Base-by-base conservation (phyloP, 306 rosid species). In the Cyclanthera cordifolia region DNA sequence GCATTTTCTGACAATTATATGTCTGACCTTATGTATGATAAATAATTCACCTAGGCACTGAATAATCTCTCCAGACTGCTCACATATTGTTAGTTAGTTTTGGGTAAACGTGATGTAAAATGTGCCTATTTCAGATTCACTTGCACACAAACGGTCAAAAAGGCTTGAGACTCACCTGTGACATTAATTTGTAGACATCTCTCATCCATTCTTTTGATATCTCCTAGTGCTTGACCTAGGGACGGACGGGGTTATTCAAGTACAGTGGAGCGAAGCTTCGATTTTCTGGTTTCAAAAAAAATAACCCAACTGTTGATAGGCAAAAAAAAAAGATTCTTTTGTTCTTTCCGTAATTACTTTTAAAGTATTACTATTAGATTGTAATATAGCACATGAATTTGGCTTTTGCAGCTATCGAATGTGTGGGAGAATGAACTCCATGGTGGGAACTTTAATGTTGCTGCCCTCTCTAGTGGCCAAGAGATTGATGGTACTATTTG, bases 371-470 rank as follows among this genome's bases (percentile, higher is more conserved):
- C 12, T 27, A 37, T 23, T 21, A 19, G 4, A 37, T 17, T 61
- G 48, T 39, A 34, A 37, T 27, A 59, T 27, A 59, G 25, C 32
- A 66, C 37, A 24, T 21, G 60, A 20, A 69, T 17, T 45, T 79
- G 72, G 73, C 12, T 71, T 75, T 53, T 70, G 67, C 74, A 93
- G 96, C 76, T 86, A 47, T 81, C 87, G 2, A 86, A 90, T 20
- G 80, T 71, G 61, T 94, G 99, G 99, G 99, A 90, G 53, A 94
- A 90, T 64, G 99, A 90, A 73, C 99, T 94, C 74, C 89, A 88
- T 82, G 86, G 85, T 80, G 89, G 84, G 96, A 85, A 86, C 84
- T 86, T 77, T 65, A 86, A 83, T 50, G 67, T 82, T 41, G 34
- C 86, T 69, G 81, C 83, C 23, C 82, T 90, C 10, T 13, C 73